Conservation (phyloP, 1,284 basidiomycete species). For the Moniliophthora roreri region DNA sequence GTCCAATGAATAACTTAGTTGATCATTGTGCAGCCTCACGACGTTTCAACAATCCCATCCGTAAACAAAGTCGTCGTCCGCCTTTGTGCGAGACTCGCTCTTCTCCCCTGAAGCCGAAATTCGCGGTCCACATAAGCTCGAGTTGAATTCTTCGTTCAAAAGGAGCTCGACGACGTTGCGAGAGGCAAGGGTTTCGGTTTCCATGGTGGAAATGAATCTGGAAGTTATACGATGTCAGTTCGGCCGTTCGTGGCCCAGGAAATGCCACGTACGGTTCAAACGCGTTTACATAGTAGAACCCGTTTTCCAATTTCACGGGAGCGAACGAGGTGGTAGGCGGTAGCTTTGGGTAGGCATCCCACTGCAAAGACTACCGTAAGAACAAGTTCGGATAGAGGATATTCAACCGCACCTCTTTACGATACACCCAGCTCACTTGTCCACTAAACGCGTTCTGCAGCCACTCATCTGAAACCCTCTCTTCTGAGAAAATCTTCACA, state of each 20-base stretch:
- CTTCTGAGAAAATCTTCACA: conserved; percentile 87
- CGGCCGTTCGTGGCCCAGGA: background rate
- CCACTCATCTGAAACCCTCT: conserved; percentile 65
- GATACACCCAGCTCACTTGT: conserved; percentile 78
- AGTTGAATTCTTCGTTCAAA: conserved; percentile 64
- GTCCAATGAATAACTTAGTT: too few species aligned
- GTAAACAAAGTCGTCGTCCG: conserved; percentile 48
- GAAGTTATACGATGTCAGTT: conserved; percentile 4
- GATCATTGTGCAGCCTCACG: too few species aligned
- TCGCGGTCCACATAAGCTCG: conserved; percentile 55
- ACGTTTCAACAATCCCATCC: conserved; percentile 73
- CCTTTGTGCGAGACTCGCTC: conserved; percentile 2
- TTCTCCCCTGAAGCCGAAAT: conserved; percentile 25
- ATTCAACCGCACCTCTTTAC: conserved; percentile 66
- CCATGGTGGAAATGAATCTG: conserved; percentile 86
- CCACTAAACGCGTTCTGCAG: conserved; percentile 63
- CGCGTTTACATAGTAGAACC: conserved; percentile 87
- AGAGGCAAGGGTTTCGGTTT: conserved; percentile 84
- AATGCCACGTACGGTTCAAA: conserved; percentile 72
- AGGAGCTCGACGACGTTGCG: conserved; percentile 83
- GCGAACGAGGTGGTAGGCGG: conserved; percentile 71
- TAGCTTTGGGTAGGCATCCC: conserved; percentile 77
- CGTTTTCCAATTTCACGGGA: conserved; percentile 71
- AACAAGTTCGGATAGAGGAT: conserved; percentile 6
- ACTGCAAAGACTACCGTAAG: conserved; percentile 40